Conservation (phyloP, 2,329 filamentous ascomycete species). For the Fusarium dlaminii region DNA sequence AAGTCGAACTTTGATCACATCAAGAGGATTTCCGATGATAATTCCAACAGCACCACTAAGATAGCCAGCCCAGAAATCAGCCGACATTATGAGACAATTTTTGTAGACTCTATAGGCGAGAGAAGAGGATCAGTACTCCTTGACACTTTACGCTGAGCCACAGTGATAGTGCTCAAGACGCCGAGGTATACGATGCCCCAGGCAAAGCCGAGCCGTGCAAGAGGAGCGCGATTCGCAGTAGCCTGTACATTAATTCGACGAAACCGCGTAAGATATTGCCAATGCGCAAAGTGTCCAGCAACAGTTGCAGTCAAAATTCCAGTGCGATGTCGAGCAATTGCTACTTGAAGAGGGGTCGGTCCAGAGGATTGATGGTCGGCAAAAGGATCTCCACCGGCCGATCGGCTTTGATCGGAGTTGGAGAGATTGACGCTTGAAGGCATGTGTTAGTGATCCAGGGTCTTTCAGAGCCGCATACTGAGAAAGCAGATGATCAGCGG, state of each 20-base stretch:
- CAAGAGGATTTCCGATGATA: conserved; percentile 86
- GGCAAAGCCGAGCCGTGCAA: conserved; percentile 36
- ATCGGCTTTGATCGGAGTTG: conserved; percentile 40
- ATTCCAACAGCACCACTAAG: conserved; percentile 87
- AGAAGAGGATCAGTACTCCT: conserved; percentile 18
- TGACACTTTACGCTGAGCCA: conserved; percentile 35
- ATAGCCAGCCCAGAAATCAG: conserved; percentile 95
- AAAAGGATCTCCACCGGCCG: conserved; percentile 36
- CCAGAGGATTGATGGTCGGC: conserved; percentile 40
- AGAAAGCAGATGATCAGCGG: conserved; percentile 2
- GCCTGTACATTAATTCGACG: conserved; percentile 33
- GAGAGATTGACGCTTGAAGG: conserved; percentile 30
- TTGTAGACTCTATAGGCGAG: conserved; percentile 4
- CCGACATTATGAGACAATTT: conserved; percentile 67
- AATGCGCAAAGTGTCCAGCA: conserved; percentile 40
- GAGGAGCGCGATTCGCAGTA: conserved; percentile 25
- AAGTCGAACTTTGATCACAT: conserved; percentile 70
- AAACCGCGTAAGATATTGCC: conserved; percentile 37
- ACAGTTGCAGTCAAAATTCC: conserved; percentile 38
- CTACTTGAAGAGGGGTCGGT: conserved; percentile 42
- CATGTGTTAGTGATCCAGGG: conserved; percentile 30
- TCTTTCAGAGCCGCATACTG: conserved; percentile 2
- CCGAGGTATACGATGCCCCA: conserved; percentile 40
- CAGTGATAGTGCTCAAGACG: conserved; percentile 36
- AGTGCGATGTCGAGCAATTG: conserved; percentile 36